phyloP scores from a whole-genome alignment of 305 asterid genomes.

The Fraxinus angustifolia region DNA sequence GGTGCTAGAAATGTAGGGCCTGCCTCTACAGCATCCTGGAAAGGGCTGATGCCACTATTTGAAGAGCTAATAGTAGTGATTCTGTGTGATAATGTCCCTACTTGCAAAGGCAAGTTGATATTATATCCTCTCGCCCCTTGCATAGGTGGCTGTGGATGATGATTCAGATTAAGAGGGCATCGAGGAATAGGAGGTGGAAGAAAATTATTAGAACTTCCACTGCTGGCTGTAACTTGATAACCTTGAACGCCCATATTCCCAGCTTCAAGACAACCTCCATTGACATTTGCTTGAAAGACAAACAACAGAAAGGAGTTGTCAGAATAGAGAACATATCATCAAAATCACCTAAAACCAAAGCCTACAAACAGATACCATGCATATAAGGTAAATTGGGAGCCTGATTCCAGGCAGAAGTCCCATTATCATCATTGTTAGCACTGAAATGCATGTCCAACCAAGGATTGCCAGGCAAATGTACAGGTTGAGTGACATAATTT shows the following conservation, averaged over 20 bases:
- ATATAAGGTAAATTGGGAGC: conserved; percentile 49
- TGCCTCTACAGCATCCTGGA: conserved; percentile 42
- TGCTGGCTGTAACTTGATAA: conserved; percentile 46
- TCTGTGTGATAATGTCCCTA: conserved; percentile 47
- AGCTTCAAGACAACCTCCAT: conserved; percentile 43
- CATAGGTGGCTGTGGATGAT: conserved; percentile 43
- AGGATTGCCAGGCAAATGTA: conserved; percentile 52
- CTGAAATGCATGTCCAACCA: conserved; percentile 43
- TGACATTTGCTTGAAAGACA: conserved; percentile 28
- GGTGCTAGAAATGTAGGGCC: conserved; percentile 57
- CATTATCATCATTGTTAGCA: conserved; percentile 32
- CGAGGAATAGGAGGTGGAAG: conserved; percentile 54
- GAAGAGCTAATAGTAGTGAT: conserved; percentile 28
- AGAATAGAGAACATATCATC: conserved; percentile 17
- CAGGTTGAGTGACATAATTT: conserved; percentile 49
- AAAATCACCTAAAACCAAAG: conserved; percentile 7
- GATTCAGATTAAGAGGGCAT: conserved; percentile 45
- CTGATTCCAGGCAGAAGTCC: conserved; percentile 49
- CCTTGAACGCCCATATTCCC: conserved; percentile 51
- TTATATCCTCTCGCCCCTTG: conserved; percentile 57
- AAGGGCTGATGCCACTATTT: conserved; percentile 38
- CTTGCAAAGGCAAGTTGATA: conserved; percentile 51
- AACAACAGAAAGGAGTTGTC: neutral
- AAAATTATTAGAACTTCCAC: conserved; percentile 43
- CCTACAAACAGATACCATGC: conserved; percentile 40